A percentile compares a stretch with the other conserved stretches of the same genome.
Conservation (phyloP, 352 stramenopile genomes). For the Pythium aquatile region DNA sequence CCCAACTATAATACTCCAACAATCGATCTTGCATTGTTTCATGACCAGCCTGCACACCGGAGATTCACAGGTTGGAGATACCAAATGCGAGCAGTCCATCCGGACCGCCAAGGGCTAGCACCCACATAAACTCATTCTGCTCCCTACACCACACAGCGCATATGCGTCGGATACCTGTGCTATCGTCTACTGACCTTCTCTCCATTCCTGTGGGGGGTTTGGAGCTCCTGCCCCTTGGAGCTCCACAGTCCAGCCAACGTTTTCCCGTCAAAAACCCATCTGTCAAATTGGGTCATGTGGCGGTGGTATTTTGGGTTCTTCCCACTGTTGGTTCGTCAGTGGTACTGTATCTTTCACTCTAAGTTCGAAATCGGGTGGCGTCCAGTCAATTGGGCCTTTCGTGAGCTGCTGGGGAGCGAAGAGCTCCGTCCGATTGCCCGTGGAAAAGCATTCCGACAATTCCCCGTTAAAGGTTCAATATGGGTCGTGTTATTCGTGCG, state of each 20-base stretch:
- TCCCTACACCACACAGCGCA: background rate
- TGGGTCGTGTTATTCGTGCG: conserved; percentile 89
- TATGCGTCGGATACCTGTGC: background rate
- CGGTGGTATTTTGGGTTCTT: background rate
- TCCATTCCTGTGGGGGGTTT: too few species aligned
- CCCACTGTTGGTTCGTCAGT: background rate
- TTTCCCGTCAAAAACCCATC: background rate
- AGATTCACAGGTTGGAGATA: conserved; percentile 83
- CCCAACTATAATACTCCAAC: conserved; percentile 76
- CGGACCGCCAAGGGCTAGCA: background rate
- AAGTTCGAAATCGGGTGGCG: conserved; percentile 24
- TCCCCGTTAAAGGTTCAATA: conserved; percentile 51
- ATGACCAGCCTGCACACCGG: conserved; percentile 76
- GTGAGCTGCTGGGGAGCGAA: background rate
- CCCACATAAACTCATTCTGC: conserved; percentile 6
- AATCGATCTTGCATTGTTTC: conserved; percentile 75
- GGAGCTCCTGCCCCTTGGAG: background rate
- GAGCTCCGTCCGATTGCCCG: background rate
- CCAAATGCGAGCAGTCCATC: conserved; percentile 56
- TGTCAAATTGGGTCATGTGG: background rate
- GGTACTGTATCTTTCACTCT: background rate
- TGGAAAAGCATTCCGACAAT: conserved; percentile 75
- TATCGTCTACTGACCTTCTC: background rate
- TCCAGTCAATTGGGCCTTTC: conserved; percentile 19
- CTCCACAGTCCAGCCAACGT: conserved; percentile 2